Percentiles rank a stretch among this genome's conserved stretches.
These are phyloP conservation scores for Rhododendron kiyosumense DNA, from an alignment of 148 eudicot genomes.

Conservation along the genomic window DNA sequence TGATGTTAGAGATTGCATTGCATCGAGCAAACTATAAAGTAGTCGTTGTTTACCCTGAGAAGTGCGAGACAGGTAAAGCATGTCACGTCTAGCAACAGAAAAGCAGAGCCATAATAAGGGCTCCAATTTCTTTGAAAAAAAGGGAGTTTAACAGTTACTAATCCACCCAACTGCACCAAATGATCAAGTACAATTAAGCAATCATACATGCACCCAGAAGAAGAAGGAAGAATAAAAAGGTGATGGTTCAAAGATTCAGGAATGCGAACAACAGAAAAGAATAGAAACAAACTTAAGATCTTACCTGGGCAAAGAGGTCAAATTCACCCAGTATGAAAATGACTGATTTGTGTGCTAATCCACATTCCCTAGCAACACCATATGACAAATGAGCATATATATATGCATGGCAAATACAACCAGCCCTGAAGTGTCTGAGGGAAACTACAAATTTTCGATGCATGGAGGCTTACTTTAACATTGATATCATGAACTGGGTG, in stretches of 20 bases:
- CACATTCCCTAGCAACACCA: conserved; percentile 70
- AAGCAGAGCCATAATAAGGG: background rate
- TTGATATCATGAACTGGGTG: conserved; percentile 70
- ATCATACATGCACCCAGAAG: background rate
- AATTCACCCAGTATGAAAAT: conserved; percentile 87
- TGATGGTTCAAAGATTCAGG: background rate
- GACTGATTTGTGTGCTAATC: conserved; percentile 76
- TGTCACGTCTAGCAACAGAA: background rate
- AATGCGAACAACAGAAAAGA: background rate
- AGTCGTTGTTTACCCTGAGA: conserved; percentile 89
- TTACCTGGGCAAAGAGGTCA: conserved; percentile 86
- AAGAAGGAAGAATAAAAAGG: background rate
- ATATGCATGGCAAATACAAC: background rate
- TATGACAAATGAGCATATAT: background rate
- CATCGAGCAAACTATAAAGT: conserved; percentile 90
- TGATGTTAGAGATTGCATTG: conserved; percentile 95
- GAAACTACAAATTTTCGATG: background rate
- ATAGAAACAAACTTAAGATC: conserved; percentile 8
- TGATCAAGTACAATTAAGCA: background rate
- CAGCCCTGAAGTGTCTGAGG: background rate
- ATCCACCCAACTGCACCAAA: background rate
- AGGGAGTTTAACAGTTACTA: background rate
- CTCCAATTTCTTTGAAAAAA: background rate
- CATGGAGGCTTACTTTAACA: conserved; percentile 56
- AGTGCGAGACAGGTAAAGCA: background rate